phyloP scores from a whole-genome alignment of 306 rosid species.

The Lithocarpus polystachyus region DNA sequence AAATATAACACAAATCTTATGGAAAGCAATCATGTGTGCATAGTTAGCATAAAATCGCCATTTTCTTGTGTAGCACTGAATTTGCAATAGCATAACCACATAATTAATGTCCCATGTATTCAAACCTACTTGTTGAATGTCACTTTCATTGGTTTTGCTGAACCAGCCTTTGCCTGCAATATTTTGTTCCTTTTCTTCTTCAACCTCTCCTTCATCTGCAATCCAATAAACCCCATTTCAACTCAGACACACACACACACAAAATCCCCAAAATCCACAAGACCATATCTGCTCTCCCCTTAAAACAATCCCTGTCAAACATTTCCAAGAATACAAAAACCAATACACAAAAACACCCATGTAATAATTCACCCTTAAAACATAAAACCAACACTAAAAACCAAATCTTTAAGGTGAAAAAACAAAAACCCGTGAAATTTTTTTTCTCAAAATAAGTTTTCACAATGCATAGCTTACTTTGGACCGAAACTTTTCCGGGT shows the following conservation, averaged over 20 bases:
- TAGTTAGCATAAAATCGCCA: conserved; percentile 3
- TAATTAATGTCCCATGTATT: background rate
- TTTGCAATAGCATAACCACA: background rate
- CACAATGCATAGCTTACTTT: conserved; percentile 46
- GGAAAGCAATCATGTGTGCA: conserved; percentile 12
- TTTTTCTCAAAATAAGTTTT: background rate
- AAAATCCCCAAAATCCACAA: background rate
- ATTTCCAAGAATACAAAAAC: conserved; percentile 16
- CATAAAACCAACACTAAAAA: background rate
- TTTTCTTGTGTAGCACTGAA: background rate
- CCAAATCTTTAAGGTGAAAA: background rate
- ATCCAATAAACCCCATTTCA: conserved; percentile 16
- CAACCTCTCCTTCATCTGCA: conserved; percentile 87
- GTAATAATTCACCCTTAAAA: background rate
- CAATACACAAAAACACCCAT: background rate
- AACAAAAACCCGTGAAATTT: background rate
- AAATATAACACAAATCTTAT: background rate
- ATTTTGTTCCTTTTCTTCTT: conserved; percentile 80
- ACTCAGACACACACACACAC: background rate
- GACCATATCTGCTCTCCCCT: background rate
- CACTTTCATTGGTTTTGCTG: conserved; percentile 65
- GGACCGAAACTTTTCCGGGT: conserved; percentile 72
- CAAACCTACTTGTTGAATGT: conserved; percentile 69
- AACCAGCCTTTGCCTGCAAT: conserved; percentile 83
- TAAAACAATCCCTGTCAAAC: background rate